Evolutionary conservation across 352 stramenopile species (phyloP), one percentile per base, ranked within the genome.

Genomic region (Pythium utonaiense): DNA sequence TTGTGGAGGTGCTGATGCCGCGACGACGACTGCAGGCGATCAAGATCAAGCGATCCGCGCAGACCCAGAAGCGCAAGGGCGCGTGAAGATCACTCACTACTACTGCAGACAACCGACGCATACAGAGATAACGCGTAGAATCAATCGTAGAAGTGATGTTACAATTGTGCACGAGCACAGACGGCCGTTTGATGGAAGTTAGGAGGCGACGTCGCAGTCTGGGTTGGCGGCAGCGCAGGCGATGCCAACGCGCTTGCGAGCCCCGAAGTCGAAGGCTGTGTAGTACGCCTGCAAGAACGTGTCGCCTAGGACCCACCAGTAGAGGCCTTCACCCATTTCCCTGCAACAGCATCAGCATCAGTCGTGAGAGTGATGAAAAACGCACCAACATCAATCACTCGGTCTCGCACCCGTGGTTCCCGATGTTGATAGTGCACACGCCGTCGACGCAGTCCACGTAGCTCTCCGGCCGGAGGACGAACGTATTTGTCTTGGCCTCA

Each of bases 271-370:
- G 52, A 87, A 89, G 12, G 88, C 59, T 16, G 77, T 86, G 64
- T 87, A 88, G 68, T 86, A 84, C 24, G 73, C 67, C 47, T 77
- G 59, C 27, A 88, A 58, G 64, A 90, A 88, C 27, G 62, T 72
- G 53, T 86, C 77, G 14, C 80, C 78, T 1, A 88, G 63, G 25
- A 88, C 77, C 80, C 80, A 90, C 73, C 78, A 88, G 48, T 60
- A 74, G 24, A 74, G 42, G 1, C 70, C 69, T 3, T 83, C 69
- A 31, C 72, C 73, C 24, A 81, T 50, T 48, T 71, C 70, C 7
- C 70, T 79, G 44, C 40, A 47, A 25, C 40, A 47, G 16, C 21
- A 7, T 24, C 16, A 44, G n/a, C n/a, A 22, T 28, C 19, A 66
- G 17, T 14, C 33, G 13, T 5, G 21, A 21, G 7, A 55, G 31